A percentile compares a stretch with the other conserved stretches of the same genome.
phyloP scores from a whole-genome alignment of 495 filamentous ascomycete species.

The Aspergillus saccharolyticus region DNA sequence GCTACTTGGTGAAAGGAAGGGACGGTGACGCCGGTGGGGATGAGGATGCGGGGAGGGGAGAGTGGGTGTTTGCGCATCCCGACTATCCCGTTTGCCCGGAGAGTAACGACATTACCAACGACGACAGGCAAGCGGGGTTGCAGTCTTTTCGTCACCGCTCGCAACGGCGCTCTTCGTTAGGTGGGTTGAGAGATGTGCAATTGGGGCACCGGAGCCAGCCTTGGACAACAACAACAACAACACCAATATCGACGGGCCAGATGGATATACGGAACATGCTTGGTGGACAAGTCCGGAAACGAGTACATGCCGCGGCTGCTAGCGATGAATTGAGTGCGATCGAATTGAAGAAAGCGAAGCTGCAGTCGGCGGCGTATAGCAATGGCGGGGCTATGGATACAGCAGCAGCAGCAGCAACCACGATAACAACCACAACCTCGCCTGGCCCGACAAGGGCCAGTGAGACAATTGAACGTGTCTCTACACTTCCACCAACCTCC shows the following conservation, averaged over 20 bases:
- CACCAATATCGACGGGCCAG: constrained; percentile 11
- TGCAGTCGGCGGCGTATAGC: background rate
- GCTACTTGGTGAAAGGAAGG: background rate
- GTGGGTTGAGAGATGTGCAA: background rate
- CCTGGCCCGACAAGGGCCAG: background rate
- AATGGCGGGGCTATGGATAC: background rate
- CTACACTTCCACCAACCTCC: too few relatives aligned
- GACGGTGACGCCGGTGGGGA: constrained; percentile 12
- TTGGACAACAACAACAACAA: too few relatives aligned
- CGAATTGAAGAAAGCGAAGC: background rate
- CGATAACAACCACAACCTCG: background rate
- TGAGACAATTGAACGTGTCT: too few relatives aligned
- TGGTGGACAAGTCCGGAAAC: constrained; percentile 24
- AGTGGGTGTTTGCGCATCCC: constrained; percentile 5
- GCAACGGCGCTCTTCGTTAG: background rate
- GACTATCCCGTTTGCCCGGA: constrained; percentile 5
- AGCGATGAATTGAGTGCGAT: background rate
- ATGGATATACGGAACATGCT: constrained; percentile 39
- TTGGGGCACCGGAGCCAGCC: background rate
- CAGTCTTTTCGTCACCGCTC: background rate
- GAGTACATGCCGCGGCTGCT: constrained; percentile 1
- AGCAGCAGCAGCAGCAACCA: background rate
- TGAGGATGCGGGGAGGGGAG: background rate
- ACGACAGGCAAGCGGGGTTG: background rate
- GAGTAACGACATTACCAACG: background rate